These are phyloP conservation scores for Pyrenophora teres DNA, from an alignment of 2,329 filamentous ascomycete genomes.

Conservation along the genomic window DNA sequence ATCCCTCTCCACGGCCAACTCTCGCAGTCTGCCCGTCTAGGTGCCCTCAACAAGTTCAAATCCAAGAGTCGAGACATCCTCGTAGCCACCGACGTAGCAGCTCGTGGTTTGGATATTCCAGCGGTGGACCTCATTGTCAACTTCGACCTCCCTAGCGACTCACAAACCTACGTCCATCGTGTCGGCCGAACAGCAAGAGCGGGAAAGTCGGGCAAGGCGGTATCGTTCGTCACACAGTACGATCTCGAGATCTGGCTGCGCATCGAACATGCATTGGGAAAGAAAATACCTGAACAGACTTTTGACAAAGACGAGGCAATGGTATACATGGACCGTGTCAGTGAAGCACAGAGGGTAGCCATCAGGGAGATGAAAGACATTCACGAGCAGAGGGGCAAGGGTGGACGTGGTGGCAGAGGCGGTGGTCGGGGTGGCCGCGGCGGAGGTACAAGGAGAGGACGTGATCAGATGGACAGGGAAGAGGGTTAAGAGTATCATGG, in stretches of 20 bases:
- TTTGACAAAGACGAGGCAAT: conserved; percentile 82
- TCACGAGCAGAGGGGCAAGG: conserved; percentile 68
- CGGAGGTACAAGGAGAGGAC: conserved; percentile 52
- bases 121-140: conserved; percentile 89
- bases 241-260: conserved; percentile 79
- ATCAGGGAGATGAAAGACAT: conserved; percentile 80
- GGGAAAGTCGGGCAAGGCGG: conserved; percentile 79
- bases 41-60: conserved; percentile 88
- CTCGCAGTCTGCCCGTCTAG: conserved; percentile 82
- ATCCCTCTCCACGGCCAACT: conserved; percentile 94
- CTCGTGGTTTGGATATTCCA: conserved; percentile 89
- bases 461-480: conserved; percentile 75
- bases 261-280: conserved; percentile 81
- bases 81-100: conserved; percentile 91
- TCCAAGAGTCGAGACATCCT: conserved; percentile 80
- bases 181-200: conserved; percentile 88
- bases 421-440: conserved; percentile 18
- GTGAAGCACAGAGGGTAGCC: conserved; percentile 81
- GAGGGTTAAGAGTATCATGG: conserved; percentile 58
- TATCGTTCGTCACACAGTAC: conserved; percentile 85
- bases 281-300: conserved; percentile 72
- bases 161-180: conserved; percentile 88
- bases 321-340: conserved; percentile 75
- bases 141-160: conserved; percentile 80
- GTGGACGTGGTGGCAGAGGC: conserved; percentile 51